Base-by-base conservation (phyloP, 2,329 filamentous ascomycete genomes). In the Cordyceps farinosa region DNA sequence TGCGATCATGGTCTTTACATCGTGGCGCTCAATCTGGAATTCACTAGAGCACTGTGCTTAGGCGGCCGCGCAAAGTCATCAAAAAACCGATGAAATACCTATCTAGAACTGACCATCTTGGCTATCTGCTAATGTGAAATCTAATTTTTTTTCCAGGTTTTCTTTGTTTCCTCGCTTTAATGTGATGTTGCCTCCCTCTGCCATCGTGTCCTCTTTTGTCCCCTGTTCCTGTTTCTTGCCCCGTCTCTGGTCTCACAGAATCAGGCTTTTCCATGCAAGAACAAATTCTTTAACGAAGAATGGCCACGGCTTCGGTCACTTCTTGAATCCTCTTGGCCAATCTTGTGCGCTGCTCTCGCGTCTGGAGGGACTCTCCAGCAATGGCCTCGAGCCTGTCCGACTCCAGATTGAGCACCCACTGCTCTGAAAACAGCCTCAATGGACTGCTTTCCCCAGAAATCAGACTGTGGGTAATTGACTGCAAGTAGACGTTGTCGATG, bases 401-500 rank as follows among this genome's bases (percentile, higher is more conserved):
- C 17, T 38, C 29, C 48, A 63, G 10, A 17, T 17, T 34, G 30
- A 63, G 61, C n/a, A 63, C 61, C 61, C 54, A 63, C 2, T 22
- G 0, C 29, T 53, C 53, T 0, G 53, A 58, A 22, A 63, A 57
- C n/a, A 58, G 7, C n/a, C 1, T 15, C 38, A 63, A 22, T 9
- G 74, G 73, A 3, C 70, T 73, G 0, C 62, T 42, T 0, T 67
- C 62, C 0, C 73, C 73, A 27, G 59, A 57, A 1, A 76, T 56
- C 1, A 76, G 69, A 5, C 56, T 50, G 53, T 71, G 66, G 47
- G 69, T 68, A 5, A 76, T 70, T 0, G 68, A 72, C 34, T 73
- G 72, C 2, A 67, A 69, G 61, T 71, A 74, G 29, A 78, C 60
- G 53, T 74, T 75, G 65, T 77, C 75, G 22, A 76, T 68, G 56